Evolutionary conservation across 192 early-diverging fungal species (phyloP).

Genomic region (Cetraspora pellucida): DNA sequence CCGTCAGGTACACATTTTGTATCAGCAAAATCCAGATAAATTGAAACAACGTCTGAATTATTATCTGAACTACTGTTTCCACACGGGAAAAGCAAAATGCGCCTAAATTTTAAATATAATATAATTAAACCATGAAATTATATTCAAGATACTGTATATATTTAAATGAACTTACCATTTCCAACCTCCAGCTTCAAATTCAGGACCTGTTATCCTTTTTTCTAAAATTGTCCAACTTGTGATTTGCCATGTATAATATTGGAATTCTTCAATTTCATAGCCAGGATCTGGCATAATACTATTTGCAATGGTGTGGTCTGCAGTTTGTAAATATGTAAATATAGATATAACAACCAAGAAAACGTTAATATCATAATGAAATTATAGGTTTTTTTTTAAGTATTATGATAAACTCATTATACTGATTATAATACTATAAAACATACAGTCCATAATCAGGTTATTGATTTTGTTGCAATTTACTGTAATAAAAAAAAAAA

Average conservation of each 20-base stretch:
- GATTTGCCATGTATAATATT: conserved; percentile 45
- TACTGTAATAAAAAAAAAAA: too few species aligned
- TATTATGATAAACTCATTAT: too few species aligned
- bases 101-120: conserved; percentile 53
- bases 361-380: too few species aligned
- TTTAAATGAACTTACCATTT: conserved; percentile 43
- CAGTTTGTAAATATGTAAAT: too few species aligned
- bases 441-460: too few species aligned
- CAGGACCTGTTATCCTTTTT: conserved; percentile 50
- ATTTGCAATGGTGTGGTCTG: conserved; percentile 46
- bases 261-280: conserved; percentile 44
- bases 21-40: conserved; percentile 87
- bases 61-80: too few species aligned
- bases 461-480: too few species aligned
- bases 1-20: conserved; percentile 55
- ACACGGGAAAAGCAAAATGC: conserved; percentile 84
- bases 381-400: too few species aligned
- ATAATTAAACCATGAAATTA: not conserved
- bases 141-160: too few species aligned
- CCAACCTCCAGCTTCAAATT: conserved; percentile 50
- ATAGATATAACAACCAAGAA: too few species aligned
- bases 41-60: conserved; percentile 64
- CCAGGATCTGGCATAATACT: conserved; percentile 43
- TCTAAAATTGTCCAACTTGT: conserved; percentile 45
- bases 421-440: too few species aligned